A percentile compares a stretch with the other conserved stretches of the same genome.
Evolutionary conservation across 73 alveolate genomes (phyloP).

Genomic region (Tetrahymena thermophila): DNA sequence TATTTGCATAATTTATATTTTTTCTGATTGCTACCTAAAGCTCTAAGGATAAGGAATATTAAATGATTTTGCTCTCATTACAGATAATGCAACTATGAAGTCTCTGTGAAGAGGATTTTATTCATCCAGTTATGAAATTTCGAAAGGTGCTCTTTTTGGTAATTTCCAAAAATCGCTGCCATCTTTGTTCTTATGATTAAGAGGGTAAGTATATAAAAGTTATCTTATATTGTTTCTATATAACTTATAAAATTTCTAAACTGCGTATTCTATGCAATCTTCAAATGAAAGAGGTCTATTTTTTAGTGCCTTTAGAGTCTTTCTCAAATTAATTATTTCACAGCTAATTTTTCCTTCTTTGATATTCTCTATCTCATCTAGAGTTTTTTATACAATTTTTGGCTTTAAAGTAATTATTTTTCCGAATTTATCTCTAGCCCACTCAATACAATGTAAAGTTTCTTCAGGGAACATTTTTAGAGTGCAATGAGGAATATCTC

Average conservation of each 20-base stretch:
- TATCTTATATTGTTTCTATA: conserved; percentile 60
- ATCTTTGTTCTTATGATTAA: conserved; percentile 76
- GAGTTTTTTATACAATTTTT: conserved; percentile 9
- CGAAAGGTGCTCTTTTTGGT: conserved; percentile 81
- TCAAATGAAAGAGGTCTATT: conserved; percentile 72
- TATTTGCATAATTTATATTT: not conserved
- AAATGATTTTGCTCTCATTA: not conserved
- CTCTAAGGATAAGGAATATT: not conserved
- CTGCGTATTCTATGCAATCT: conserved; percentile 70
- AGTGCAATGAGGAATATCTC: conserved; percentile 93
- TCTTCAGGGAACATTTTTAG: conserved; percentile 96
- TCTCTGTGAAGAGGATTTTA: not conserved
- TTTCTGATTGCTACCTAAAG: not conserved
- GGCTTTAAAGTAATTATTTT: conserved; percentile 72
- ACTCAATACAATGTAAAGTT: conserved; percentile 89
- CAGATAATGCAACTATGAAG: not conserved
- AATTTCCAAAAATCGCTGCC: conserved; percentile 96
- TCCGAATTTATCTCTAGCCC: conserved; percentile 93
- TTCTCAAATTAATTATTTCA: conserved; percentile 63
- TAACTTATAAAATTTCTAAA: conserved; percentile 53
- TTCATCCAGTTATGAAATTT: conserved; percentile 5
- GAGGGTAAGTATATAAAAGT: conserved; percentile 79
- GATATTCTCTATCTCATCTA: not conserved
- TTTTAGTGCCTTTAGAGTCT: conserved; percentile 59
- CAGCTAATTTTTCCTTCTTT: conserved; percentile 12